Base-by-base conservation (phyloP, 805 yeast genomes). In the Millerozyma acaciae region DNA sequence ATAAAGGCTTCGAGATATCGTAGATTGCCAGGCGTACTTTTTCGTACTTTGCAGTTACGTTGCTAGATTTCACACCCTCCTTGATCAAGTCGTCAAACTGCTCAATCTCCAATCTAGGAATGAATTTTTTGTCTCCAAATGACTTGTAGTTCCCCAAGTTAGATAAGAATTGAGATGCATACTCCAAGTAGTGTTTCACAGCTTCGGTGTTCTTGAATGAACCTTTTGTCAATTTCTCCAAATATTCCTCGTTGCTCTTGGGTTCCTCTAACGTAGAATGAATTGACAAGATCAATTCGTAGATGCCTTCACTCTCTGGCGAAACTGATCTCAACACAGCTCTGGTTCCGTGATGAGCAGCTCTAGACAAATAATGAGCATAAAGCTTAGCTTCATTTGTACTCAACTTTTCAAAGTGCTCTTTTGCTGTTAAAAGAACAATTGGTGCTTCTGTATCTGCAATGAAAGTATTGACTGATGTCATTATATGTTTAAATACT, bases 101-200 rank as follows among this genome's bases (percentile, higher is more conserved):
- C 0, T 57, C 71, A 20, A 45, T 50, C 0, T 69, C 36, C 24
- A 85, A 48, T 32, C 76, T 62, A 25, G 96, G 96, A 42, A 87
- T 70, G 50, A 87, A 87, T 58, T 87, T 87, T 46, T 76, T 76
- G 60, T 87, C 96, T 44, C 96, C 96, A 55, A 87, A 87, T 1
- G 93, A 81, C 60, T 82, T 87, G 62, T 75, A 84, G 51, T 84
- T 84, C 44, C 93, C 93, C 55, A 80, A 65, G 57, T 84, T 84
- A 23, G 80, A 66, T 40, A 84, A 63, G 50, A 84, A 78, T 62
- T 84, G 90, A 25, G 87, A 81, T 19, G 80, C 82, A 55, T 76
- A 86, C 51, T 81, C 85, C 54, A 85, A 62, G 53, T 82, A 84
- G 13, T 55, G 52, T 26, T 59, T 51, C 12, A 65, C 64, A 6